A percentile compares a stretch with the other conserved stretches of the same genome.
These are phyloP conservation scores for Triglochin maritima DNA, from an alignment of 106 monocot genomes.

Conservation along the genomic window DNA sequence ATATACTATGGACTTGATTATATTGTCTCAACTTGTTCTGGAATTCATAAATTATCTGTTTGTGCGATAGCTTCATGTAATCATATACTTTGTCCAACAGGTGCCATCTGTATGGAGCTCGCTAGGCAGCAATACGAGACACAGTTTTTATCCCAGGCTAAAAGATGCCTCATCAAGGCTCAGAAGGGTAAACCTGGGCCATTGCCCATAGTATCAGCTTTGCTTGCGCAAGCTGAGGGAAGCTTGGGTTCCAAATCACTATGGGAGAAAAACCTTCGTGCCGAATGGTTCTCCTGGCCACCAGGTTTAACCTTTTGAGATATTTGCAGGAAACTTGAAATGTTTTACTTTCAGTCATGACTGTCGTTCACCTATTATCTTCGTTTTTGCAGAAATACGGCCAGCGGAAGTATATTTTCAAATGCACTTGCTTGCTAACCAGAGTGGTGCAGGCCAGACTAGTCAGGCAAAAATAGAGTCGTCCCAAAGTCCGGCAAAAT, in stretches of 20 bases:
- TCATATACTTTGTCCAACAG: conserved; percentile 15
- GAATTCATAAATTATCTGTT: background rate
- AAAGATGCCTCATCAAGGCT: conserved; percentile 57
- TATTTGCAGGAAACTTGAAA: background rate
- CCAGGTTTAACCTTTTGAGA: conserved; percentile 33
- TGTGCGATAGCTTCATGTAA: background rate
- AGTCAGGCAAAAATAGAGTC: conserved; percentile 29
- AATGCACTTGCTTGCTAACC: conserved; percentile 70
- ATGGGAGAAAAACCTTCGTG: conserved; percentile 73
- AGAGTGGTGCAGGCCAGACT: conserved; percentile 12
- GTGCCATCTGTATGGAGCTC: conserved; percentile 83
- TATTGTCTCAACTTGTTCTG: background rate
- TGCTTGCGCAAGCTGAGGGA: conserved; percentile 86
- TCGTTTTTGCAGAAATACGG: conserved; percentile 49
- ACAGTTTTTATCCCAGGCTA: conserved; percentile 54
- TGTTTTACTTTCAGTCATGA: background rate
- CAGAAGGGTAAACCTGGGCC: conserved; percentile 26
- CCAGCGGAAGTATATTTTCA: conserved; percentile 91
- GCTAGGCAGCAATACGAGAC: conserved; percentile 44
- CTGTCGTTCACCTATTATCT: background rate
- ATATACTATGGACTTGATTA: background rate
- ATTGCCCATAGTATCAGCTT: conserved; percentile 54
- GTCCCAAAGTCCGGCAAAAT: conserved; percentile 35
- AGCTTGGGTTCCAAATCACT: conserved; percentile 61
- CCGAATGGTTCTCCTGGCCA: conserved; percentile 90